phyloP scores from a whole-genome alignment of 371 early-diverging fungal genomes.

The Nematocida sp. region DNA sequence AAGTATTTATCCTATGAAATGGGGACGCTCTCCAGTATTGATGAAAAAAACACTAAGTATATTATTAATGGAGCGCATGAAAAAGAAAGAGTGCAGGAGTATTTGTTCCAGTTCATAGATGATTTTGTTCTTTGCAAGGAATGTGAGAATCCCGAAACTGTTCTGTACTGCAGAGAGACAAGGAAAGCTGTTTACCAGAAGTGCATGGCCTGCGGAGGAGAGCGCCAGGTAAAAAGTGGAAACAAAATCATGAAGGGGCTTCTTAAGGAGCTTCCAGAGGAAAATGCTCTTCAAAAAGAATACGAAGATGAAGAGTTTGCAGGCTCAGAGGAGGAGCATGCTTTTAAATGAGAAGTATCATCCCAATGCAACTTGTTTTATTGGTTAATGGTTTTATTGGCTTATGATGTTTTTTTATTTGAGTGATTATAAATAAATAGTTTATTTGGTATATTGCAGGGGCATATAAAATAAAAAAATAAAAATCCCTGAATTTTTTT shows the following conservation, averaged over 20 bases:
- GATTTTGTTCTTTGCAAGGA: slow-evolving; percentile 86
- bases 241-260: slow-evolving; percentile 57
- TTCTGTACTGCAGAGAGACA: slow-evolving; percentile 69
- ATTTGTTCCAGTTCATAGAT: slow-evolving; percentile 85
- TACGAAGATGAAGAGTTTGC: slow-evolving; percentile 30
- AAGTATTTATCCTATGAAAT: slow-evolving; percentile 91
- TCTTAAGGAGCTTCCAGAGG: slow-evolving; percentile 57
- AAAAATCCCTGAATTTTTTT: no score
- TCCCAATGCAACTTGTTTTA: neutral
- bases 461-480: no score
- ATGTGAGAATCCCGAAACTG: slow-evolving; percentile 96
- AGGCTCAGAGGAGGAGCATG: slow-evolving; percentile 27
- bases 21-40: slow-evolving; percentile 79
- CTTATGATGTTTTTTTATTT: no score
- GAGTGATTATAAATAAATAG: no score
- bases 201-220: slow-evolving; percentile 65
- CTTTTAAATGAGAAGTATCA: slow-evolving; percentile 40
- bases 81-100: slow-evolving; percentile 75
- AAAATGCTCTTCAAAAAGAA: neutral
- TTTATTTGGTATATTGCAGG: no score
- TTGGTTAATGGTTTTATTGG: no score
- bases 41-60: slow-evolving; percentile 77
- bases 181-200: slow-evolving; percentile 49
- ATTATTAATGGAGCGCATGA: slow-evolving; percentile 93
- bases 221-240: slow-evolving; percentile 27